Percentiles rank a stretch among this genome's conserved stretches.
These are phyloP conservation scores for Cladosporium oxysporum DNA, from an alignment of 2,329 filamentous ascomycete genomes.

Conservation along the genomic window DNA sequence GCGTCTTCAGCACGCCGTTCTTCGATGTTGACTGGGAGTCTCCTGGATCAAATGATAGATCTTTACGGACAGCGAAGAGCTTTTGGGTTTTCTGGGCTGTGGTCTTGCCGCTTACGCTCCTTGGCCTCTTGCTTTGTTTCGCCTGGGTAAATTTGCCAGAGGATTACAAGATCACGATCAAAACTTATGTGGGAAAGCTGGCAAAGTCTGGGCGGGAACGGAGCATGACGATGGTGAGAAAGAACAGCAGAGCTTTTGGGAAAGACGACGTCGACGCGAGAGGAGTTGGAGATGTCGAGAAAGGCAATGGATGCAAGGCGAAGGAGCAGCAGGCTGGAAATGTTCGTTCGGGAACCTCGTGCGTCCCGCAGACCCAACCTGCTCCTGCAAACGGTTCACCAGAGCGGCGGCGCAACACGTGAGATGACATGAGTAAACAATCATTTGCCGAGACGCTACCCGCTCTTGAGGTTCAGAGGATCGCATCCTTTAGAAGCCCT, in stretches of 20 bases:
- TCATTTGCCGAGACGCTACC: no score
- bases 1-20: slow-evolving; percentile 23
- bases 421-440: no score
- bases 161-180: background rate
- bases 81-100: slow-evolving; percentile 27
- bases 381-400: no score
- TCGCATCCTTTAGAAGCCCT: no score
- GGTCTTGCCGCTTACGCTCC: slow-evolving; percentile 21
- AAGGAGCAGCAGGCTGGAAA: background rate
- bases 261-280: background rate
- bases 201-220: background rate
- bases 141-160: slow-evolving; percentile 2
- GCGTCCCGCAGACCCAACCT: no score
- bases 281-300: background rate
- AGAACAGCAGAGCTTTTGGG: background rate
- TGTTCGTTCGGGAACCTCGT: background rate
- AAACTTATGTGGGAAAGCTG: background rate
- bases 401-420: no score
- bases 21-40: slow-evolving; percentile 19
- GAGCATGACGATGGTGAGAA: background rate
- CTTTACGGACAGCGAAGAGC: background rate
- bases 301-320: background rate
- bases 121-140: background rate
- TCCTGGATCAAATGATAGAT: background rate
- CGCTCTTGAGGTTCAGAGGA: no score